These are phyloP conservation scores for Aegilops umbellulata DNA, from an alignment of 176 grass and related monocot genomes.

Conservation along the genomic window DNA sequence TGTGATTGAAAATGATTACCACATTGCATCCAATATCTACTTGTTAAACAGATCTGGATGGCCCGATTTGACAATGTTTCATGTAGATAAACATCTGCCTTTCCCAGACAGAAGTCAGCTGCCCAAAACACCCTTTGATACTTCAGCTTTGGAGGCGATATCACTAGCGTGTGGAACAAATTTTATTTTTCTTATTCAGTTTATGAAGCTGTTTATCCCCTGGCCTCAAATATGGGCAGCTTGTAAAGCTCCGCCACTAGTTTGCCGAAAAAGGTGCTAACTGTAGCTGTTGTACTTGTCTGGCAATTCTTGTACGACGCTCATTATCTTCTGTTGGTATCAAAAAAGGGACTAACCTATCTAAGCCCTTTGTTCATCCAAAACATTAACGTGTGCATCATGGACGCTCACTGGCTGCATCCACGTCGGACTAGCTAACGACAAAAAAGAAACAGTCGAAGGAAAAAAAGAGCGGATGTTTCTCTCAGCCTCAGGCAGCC, in stretches of 20 bases:
- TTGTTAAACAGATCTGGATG: not conserved
- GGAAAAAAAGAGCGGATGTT: no score
- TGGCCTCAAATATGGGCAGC: not conserved
- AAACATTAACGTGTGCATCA: no score
- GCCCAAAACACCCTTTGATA: not conserved
- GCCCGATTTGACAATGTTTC: constrained; percentile 7
- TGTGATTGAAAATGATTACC: not conserved
- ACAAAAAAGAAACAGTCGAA: no score
- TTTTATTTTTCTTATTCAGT: not conserved
- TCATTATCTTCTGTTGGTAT: not conserved
- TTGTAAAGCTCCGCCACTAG: not conserved
- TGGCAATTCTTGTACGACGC: not conserved
- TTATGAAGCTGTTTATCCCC: constrained; percentile 2
- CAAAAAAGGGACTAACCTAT: not conserved
- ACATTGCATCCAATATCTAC: not conserved
- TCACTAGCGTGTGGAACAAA: constrained; percentile 5
- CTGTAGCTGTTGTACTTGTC: constrained; percentile 12
- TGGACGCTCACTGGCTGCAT: no score
- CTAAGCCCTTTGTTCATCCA: no score
- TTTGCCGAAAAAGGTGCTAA: constrained; percentile 19
- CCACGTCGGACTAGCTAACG: no score
- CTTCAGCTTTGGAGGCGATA: constrained; percentile 4
- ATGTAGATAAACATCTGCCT: not conserved
- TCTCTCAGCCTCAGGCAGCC: no score
- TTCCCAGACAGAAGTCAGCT: not conserved